phyloP scores from a whole-genome alignment of 345 rosid species.

The Tarenaya hassleriana region DNA sequence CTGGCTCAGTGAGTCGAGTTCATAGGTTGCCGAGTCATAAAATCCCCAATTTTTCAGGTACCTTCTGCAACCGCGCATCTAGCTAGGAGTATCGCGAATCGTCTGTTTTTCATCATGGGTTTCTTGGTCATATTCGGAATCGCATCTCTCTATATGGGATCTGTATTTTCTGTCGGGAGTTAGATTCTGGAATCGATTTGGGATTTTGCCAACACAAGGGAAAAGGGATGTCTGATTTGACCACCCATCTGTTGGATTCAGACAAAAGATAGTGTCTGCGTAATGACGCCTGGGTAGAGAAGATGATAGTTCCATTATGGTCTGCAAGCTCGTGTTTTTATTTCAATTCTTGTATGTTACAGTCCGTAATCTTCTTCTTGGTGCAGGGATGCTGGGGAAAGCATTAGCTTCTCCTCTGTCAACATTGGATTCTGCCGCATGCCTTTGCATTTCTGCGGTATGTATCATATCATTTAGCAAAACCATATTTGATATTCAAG shows the following conservation, averaged over 20 bases:
- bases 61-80: neutral
- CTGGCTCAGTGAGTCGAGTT: slow-evolving; percentile 13
- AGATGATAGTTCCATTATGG: neutral
- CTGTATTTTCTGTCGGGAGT: too few species aligned
- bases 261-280: neutral
- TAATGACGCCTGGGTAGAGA: neutral
- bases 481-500: neutral
- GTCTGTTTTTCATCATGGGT: neutral
- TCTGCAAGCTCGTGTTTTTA: slow-evolving; percentile 1
- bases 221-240: too few species aligned
- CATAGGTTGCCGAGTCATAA: neutral
- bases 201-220: too few species aligned
- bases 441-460: slow-evolving; percentile 26
- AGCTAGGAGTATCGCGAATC: neutral
- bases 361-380: neutral
- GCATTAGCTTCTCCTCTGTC: slow-evolving; percentile 48
- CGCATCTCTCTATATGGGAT: too few species aligned
- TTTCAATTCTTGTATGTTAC: too few species aligned
- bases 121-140: slow-evolving; percentile 4
- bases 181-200: too few species aligned
- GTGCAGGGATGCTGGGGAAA: slow-evolving; percentile 57
- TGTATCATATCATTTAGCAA: slow-evolving; percentile 19
- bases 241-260: too few species aligned
- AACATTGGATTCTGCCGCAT: slow-evolving; percentile 26
- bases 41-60: slow-evolving; percentile 16